Conservation (phyloP, 208 protist species). For the Entamoeba nuttalli region DNA sequence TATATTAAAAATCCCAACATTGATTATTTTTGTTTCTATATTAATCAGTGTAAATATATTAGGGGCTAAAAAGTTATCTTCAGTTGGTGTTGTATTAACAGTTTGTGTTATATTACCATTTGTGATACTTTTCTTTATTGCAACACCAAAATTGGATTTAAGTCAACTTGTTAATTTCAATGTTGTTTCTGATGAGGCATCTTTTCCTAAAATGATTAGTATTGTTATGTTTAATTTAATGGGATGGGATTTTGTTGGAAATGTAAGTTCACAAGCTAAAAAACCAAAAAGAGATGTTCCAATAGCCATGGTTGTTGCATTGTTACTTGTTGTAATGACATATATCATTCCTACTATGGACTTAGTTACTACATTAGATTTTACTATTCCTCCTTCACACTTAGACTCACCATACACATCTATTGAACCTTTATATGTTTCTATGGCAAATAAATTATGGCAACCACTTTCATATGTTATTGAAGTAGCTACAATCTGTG, state of each 20-base stretch:
- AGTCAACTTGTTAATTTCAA: background rate
- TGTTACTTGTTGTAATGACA: background rate
- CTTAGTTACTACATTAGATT: background rate
- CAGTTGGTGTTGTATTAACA: background rate
- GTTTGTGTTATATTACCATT: background rate
- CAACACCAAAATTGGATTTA: background rate
- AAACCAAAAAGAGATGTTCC: background rate
- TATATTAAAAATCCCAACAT: background rate
- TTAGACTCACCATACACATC: background rate
- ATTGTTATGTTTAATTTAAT: background rate
- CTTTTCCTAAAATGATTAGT: background rate
- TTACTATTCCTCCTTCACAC: background rate
- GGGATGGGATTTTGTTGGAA: background rate
- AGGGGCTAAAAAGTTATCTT: background rate
- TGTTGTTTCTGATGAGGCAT: background rate
- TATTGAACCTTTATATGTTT: background rate
- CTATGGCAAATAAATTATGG: background rate
- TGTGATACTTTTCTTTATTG: background rate
- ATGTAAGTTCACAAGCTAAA: background rate
- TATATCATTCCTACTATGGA: background rate
- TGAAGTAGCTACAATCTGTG: background rate
- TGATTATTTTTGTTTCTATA: background rate
- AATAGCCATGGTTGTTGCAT: background rate
- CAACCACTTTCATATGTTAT: background rate
- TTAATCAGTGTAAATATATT: background rate